Evolutionary conservation across 192 early-diverging fungal species (phyloP).

Genomic region (Obelidium mucronatum): DNA sequence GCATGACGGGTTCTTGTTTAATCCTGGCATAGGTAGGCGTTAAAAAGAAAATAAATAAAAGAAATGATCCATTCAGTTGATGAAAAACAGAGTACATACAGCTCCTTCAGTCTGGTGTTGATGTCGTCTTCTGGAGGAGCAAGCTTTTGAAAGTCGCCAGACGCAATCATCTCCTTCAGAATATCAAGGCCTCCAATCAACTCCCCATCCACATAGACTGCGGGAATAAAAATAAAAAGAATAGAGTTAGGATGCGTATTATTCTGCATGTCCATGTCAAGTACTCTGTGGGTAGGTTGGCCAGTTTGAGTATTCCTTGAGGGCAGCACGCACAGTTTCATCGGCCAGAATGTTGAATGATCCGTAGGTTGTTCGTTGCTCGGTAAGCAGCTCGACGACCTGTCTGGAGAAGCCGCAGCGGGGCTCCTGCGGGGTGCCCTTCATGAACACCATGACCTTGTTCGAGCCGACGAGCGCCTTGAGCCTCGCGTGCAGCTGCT

Average conservation of each 20-base stretch:
- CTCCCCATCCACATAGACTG: conserved; percentile 63
- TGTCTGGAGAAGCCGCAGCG: conserved; percentile 92
- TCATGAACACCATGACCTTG: conserved; percentile 95
- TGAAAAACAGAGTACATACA: conserved; percentile 32
- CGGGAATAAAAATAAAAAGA: background rate
- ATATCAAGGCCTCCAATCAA: conserved; percentile 67
- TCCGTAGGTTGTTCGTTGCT: conserved; percentile 79
- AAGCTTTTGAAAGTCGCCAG: conserved; percentile 60
- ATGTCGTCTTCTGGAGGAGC: conserved; percentile 54
- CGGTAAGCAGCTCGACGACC: conserved; percentile 78
- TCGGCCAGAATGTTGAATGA: conserved; percentile 93
- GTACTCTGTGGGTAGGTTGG: conserved; percentile 89
- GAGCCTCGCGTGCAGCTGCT: conserved; percentile 45
- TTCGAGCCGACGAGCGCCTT: conserved; percentile 48
- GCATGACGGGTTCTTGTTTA: conserved; percentile 54
- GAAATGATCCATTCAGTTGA: background rate
- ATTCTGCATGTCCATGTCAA: background rate
- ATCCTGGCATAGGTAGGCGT: conserved; percentile 30
- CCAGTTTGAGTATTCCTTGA: conserved; percentile 93
- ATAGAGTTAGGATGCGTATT: conserved; percentile 13
- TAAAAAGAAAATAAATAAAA: background rate
- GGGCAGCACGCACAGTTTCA: conserved; percentile 79
- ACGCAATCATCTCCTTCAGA: conserved; percentile 62
- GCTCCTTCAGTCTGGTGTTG: conserved; percentile 46
- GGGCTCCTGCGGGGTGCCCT: conserved; percentile 91